phyloP scores from a whole-genome alignment of 441 rosid species.

The Arabidopsis lyrata region DNA sequence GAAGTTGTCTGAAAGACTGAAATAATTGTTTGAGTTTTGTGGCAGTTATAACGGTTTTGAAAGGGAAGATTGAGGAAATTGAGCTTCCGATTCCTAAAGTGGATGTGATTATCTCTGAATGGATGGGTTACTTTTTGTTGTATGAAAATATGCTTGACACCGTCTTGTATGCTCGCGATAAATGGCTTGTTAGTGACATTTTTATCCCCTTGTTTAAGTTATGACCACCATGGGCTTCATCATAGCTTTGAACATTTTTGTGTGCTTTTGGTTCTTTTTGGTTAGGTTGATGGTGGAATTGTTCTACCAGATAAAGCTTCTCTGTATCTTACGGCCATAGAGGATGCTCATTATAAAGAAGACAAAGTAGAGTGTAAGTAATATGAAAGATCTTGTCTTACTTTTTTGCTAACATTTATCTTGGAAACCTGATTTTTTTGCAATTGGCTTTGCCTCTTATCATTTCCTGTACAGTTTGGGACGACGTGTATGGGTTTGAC shows the following conservation, averaged over 20 bases:
- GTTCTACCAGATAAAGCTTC: conserved; percentile 91
- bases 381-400: neutral
- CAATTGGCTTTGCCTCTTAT: conserved; percentile 12
- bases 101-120: conserved; percentile 89
- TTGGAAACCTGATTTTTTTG: neutral
- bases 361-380: conserved; percentile 88
- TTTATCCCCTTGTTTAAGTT: neutral
- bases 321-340: conserved; percentile 82
- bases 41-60: conserved; percentile 85
- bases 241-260: neutral
- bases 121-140: conserved; percentile 95
- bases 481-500: conserved; percentile 83
- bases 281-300: conserved; percentile 75
- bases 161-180: conserved; percentile 84
- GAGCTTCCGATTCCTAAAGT: conserved; percentile 82
- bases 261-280: conserved; percentile 15
- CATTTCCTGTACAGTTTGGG: conserved; percentile 66
- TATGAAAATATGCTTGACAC: conserved; percentile 89
- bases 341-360: conserved; percentile 90
- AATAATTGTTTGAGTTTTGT: conserved; percentile 15
- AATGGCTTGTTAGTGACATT: conserved; percentile 84
- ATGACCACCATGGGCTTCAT: neutral
- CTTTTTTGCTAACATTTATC: neutral
- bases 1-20: neutral
- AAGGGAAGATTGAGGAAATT: conserved; percentile 93